Conservation (phyloP, 768 basidiomycete genomes). For the Lactarius hengduanensis region DNA sequence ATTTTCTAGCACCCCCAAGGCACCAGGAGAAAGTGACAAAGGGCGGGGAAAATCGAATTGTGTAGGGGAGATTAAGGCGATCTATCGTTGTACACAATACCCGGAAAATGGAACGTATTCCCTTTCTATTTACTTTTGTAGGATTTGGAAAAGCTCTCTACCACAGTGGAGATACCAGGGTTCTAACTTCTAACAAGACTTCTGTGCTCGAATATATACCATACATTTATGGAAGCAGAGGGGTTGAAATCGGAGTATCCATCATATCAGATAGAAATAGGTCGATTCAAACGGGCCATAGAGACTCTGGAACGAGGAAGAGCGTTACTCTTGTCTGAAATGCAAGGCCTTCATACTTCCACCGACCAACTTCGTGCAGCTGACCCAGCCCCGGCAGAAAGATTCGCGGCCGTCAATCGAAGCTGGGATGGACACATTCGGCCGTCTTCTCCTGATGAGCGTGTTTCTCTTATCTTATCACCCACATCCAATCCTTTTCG, state of each 20-base stretch:
- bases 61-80: neutral
- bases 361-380: neutral
- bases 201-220: too few relatives aligned
- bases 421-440: neutral
- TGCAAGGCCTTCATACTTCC: neutral
- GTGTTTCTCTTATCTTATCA: neutral
- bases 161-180: too few relatives aligned
- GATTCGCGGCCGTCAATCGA: neutral
- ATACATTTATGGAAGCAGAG: too few relatives aligned
- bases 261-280: neutral
- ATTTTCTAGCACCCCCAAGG: neutral
- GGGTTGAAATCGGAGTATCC: neutral
- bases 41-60: neutral
- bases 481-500: neutral
- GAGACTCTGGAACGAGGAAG: neutral
- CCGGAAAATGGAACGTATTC: neutral
- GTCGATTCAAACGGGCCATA: neutral
- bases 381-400: neutral
- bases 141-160: neutral
- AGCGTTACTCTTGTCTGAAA: constrained; percentile 7
- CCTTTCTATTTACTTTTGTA: neutral
- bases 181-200: too few relatives aligned
- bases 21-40: neutral
- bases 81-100: neutral
- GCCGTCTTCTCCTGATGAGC: neutral